Evolutionary conservation across 2,329 filamentous ascomycete genomes (phyloP).

Genomic region (Fusarium graminum): DNA sequence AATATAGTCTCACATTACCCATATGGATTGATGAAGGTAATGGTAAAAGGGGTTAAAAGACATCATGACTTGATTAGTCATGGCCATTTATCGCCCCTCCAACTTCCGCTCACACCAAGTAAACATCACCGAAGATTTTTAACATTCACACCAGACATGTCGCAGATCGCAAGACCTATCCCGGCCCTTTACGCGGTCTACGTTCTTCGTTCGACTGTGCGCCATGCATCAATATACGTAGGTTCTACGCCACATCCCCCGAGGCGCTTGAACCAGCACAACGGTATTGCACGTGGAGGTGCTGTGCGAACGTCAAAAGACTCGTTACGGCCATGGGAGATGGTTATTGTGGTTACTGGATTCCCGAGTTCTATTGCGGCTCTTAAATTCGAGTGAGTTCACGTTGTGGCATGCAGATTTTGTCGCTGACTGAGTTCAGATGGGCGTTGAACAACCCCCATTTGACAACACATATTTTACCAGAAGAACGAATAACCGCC

Average conservation of each 20-base stretch:
- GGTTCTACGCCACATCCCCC: slow-evolving; percentile 92
- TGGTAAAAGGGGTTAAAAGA: slow-evolving; percentile 11
- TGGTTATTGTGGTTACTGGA: slow-evolving; percentile 86
- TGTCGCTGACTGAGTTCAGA: slow-evolving; percentile 59
- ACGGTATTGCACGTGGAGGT: slow-evolving; percentile 85
- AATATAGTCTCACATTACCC: neutral
- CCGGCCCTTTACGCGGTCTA: slow-evolving; percentile 96
- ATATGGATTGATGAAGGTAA: neutral
- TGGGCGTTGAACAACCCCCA: slow-evolving; percentile 95
- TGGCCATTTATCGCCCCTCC: slow-evolving; percentile 42
- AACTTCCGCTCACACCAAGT: slow-evolving; percentile 36
- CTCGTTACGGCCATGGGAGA: slow-evolving; percentile 87
- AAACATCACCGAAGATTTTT: slow-evolving; percentile 27
- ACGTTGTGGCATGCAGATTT: neutral
- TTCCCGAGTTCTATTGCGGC: slow-evolving; percentile 90
- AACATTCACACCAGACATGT: slow-evolving; percentile 52
- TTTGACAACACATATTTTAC: slow-evolving; percentile 80
- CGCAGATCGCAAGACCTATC: slow-evolving; percentile 68
- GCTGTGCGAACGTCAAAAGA: slow-evolving; percentile 79
- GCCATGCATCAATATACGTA: slow-evolving; percentile 81
- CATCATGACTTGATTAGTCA: slow-evolving; percentile 43
- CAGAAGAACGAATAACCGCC: slow-evolving; percentile 69
- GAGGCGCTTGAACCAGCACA: slow-evolving; percentile 89
- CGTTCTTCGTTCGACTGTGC: slow-evolving; percentile 84
- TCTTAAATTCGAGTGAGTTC: slow-evolving; percentile 88